phyloP scores from a whole-genome alignment of 257 asterid species.

The Linaria vulgaris region DNA sequence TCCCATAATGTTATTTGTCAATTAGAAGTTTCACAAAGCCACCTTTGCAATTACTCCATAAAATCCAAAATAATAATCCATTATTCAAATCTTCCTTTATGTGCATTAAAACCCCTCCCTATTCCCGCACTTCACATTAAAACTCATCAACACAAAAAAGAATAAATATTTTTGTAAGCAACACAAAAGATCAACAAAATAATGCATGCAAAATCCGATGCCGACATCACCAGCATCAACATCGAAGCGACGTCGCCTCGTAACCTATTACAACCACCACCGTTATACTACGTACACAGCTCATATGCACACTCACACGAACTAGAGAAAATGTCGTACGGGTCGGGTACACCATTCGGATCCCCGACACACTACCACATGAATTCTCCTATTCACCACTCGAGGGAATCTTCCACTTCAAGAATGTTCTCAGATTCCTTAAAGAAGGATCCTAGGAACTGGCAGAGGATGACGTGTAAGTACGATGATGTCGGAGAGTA shows the following conservation, averaged over 20 bases:
- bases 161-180: no score
- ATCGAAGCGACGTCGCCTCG: conserved; percentile 80
- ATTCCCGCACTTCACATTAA: no score
- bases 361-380: conserved; percentile 73
- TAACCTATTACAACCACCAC: conserved; percentile 71
- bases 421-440: conserved; percentile 42
- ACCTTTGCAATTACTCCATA: no score
- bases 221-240: conserved; percentile 77
- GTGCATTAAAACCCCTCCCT: no score
- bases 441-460: conserved; percentile 9
- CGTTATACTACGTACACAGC: conserved; percentile 87
- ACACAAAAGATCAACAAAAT: conserved; percentile 27
- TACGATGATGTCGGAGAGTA: conserved; percentile 39
- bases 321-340: conserved; percentile 74
- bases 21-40: no score
- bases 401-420: conserved; percentile 86
- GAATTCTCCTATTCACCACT: conserved; percentile 90
- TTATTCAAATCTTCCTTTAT: no score
- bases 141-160: no score
- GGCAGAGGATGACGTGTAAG: conserved; percentile 56
- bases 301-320: conserved; percentile 87
- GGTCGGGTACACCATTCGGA: conserved; percentile 68
- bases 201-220: conserved; percentile 85
- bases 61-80: no score
- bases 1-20: no score